phyloP scores from a whole-genome alignment of 2,329 filamentous ascomycete species.

The Macrophomina pseudophaseolina region DNA sequence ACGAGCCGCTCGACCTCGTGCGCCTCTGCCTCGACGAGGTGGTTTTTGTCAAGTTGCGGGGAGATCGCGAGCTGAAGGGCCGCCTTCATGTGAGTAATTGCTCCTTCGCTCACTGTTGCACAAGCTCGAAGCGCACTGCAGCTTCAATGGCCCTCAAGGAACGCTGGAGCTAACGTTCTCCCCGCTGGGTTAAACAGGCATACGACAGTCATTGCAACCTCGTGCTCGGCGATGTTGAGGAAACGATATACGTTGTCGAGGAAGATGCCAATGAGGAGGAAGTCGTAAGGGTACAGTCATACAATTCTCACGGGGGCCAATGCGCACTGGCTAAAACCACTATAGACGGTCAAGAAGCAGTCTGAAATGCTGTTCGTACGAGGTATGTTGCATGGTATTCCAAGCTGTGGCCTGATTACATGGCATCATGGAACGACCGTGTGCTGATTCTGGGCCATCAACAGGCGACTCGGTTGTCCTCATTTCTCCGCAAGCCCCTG shows the following conservation, averaged over 20 bases:
- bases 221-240: conserved; percentile 93
- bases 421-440: conserved; percentile 24
- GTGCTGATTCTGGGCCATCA: conserved; percentile 13
- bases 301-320: not conserved
- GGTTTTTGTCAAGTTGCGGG: conserved; percentile 95
- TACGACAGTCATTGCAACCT: conserved; percentile 99
- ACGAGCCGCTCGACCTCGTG: conserved; percentile 94
- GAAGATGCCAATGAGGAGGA: conserved; percentile 82
- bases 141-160: conserved; percentile 3
- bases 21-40: conserved; percentile 93
- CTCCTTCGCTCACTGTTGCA: not conserved
- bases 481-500: conserved; percentile 47
- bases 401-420: conserved; percentile 26
- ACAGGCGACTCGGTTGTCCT: conserved; percentile 57
- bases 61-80: conserved; percentile 93
- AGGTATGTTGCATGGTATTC: conserved; percentile 61
- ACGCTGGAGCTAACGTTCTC: conserved; percentile 1
- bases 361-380: conserved; percentile 98
- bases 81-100: conserved; percentile 77
- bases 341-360: conserved; percentile 89
- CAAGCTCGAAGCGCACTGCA: not conserved
- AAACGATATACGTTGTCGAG: conserved; percentile 93
- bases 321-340: conserved; percentile 13
- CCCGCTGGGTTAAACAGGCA: conserved; percentile 63
- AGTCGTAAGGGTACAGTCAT: conserved; percentile 28